Percentiles rank a stretch among this genome's conserved stretches.
These are phyloP conservation scores for Isabelozyma pseudorhagii DNA, from an alignment of 805 yeast genomes.

Conservation along the genomic window DNA sequence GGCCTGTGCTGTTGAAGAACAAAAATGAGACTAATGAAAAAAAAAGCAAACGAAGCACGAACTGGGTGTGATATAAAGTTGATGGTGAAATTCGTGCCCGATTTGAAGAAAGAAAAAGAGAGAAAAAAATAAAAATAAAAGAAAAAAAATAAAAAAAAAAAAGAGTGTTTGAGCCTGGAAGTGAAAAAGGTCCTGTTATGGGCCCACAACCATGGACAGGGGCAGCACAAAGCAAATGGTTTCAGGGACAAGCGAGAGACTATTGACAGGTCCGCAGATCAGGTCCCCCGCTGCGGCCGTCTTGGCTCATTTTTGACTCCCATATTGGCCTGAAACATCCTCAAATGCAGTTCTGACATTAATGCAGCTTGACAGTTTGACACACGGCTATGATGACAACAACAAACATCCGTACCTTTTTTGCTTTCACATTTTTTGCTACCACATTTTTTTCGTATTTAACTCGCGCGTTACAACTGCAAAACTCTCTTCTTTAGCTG, in stretches of 20 bases:
- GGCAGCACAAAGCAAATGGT: too few relatives aligned
- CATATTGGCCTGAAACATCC: too few relatives aligned
- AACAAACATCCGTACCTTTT: neutral
- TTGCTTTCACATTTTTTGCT: neutral
- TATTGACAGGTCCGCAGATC: too few relatives aligned
- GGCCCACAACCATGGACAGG: too few relatives aligned
- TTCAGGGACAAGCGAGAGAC: too few relatives aligned
- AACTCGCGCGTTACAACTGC: neutral
- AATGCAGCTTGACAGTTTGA: too few relatives aligned
- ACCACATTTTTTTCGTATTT: neutral
- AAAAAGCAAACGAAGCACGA: neutral
- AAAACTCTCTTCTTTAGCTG: neutral
- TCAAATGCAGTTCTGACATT: too few relatives aligned
- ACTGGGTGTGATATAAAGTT: neutral
- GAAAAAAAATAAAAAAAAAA: neutral
- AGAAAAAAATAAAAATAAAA: neutral
- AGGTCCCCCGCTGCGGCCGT: too few relatives aligned
- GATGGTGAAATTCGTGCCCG: neutral
- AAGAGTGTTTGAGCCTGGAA: neutral
- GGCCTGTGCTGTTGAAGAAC: neutral
- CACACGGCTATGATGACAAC: too few relatives aligned
- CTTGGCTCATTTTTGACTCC: too few relatives aligned
- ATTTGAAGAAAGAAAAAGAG: neutral
- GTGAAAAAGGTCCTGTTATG: neutral
- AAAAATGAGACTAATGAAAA: neutral